These are phyloP conservation scores for Earliella scabrosa DNA, from an alignment of 1,284 basidiomycete genomes.

Conservation along the genomic window DNA sequence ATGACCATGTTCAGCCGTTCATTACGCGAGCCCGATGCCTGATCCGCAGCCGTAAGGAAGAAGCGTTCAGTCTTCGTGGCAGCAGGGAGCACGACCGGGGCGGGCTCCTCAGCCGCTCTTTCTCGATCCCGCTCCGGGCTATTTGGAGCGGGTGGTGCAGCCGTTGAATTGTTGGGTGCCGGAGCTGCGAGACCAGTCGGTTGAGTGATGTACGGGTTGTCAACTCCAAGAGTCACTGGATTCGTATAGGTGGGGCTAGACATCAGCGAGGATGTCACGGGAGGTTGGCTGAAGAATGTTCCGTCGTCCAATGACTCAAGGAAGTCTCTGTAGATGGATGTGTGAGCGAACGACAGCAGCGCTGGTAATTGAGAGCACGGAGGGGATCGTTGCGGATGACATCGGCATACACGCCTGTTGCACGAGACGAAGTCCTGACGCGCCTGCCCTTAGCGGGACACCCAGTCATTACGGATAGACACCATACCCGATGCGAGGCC, in stretches of 20 bases:
- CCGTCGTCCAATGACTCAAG: conserved; percentile 79
- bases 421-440: too few species aligned
- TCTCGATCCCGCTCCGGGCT: conserved; percentile 25
- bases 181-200: conserved; percentile 9
- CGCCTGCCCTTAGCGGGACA: too few species aligned
- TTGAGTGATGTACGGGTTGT: conserved; percentile 32
- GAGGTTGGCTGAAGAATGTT: conserved; percentile 64
- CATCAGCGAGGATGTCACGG: conserved; percentile 53
- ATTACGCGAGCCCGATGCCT: conserved; percentile 89
- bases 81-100: conserved; percentile 56
- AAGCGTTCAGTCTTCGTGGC: conserved; percentile 87
- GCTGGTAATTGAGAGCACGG: too few species aligned
- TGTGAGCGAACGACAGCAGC: too few species aligned
- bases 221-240: conserved; percentile 32
- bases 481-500: too few species aligned
- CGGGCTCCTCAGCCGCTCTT: conserved; percentile 35
- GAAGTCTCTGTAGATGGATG: conserved; percentile 62
- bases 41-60: conserved; percentile 94
- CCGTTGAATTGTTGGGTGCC: conserved; percentile 2
- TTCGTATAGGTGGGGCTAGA: conserved; percentile 46
- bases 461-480: too few species aligned
- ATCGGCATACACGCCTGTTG: too few species aligned
- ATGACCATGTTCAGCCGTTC: conserved; percentile 93
- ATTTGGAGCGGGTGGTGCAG: conserved; percentile 16
- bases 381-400: too few species aligned